Conservation (phyloP, 345 rosid species). For the Eucalyptus polyanthemos region DNA sequence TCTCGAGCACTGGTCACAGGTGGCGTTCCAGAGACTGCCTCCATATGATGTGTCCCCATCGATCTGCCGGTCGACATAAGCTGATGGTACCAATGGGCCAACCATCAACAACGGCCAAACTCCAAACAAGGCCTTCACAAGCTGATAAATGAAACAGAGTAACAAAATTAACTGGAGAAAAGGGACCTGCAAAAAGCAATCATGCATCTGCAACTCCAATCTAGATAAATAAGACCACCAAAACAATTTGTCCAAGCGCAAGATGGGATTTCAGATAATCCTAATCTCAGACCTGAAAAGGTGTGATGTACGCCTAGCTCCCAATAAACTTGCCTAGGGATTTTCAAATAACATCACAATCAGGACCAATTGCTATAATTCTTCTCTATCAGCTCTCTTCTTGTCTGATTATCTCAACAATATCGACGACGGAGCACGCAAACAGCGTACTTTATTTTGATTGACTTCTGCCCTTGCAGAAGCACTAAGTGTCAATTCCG, state of each 20-base stretch:
- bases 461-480: neutral
- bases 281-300: neutral
- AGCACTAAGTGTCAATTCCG: neutral
- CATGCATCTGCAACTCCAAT: neutral
- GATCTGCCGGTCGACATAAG: conserved; percentile 23
- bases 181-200: neutral
- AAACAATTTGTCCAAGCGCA: neutral
- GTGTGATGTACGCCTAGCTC: neutral
- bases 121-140: conserved; percentile 10
- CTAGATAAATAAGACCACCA: neutral
- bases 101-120: conserved; percentile 19
- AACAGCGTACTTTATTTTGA: neutral
- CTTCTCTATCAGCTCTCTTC: neutral
- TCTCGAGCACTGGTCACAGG: conserved; percentile 3
- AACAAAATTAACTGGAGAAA: neutral
- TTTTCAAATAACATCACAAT: neutral
- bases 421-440: neutral
- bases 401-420: neutral
- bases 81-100: conserved; percentile 38
- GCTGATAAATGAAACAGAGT: conserved; percentile 1
- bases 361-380: neutral
- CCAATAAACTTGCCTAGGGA: neutral
- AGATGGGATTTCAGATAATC: neutral
- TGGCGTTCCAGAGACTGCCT: conserved; percentile 14
- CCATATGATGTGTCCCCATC: conserved; percentile 29